These are phyloP conservation scores for Diaporthe humulicola DNA, from an alignment of 2,329 filamentous ascomycete genomes.

Conservation along the genomic window DNA sequence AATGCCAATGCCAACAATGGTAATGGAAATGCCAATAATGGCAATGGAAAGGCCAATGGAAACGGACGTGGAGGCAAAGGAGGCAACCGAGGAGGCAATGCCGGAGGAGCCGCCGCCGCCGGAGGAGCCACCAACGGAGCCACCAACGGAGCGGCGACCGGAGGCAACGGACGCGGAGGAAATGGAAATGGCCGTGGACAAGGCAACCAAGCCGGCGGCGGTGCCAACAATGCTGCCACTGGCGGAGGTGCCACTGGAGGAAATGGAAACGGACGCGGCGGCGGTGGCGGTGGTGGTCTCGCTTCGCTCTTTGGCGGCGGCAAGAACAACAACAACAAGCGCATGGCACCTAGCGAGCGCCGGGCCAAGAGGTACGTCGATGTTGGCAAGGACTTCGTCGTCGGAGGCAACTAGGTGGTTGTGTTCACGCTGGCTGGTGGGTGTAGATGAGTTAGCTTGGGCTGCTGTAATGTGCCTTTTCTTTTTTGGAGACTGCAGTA, in stretches of 20 bases:
- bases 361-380: slow-evolving; percentile 23
- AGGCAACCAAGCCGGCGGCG: background rate
- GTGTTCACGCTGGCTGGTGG: background rate
- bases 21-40: background rate
- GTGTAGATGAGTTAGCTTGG: background rate
- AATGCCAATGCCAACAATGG: background rate
- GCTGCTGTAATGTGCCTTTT: slow-evolving; percentile 5
- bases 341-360: slow-evolving; percentile 8
- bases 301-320: background rate
- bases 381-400: slow-evolving; percentile 10
- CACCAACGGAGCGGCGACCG: background rate
- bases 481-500: slow-evolving; percentile 1
- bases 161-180: background rate
- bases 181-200: background rate
- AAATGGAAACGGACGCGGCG: background rate
- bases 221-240: slow-evolving; percentile 1
- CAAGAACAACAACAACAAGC: slow-evolving; percentile 30
- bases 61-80: background rate
- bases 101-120: background rate
- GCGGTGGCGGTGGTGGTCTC: background rate
- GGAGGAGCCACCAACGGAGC: background rate
- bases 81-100: slow-evolving; percentile 18
- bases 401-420: background rate
- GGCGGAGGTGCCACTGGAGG: background rate
- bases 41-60: slow-evolving; percentile 5